Conservation (phyloP, 306 rosid genomes). For the Canavalia ensiformis region DNA sequence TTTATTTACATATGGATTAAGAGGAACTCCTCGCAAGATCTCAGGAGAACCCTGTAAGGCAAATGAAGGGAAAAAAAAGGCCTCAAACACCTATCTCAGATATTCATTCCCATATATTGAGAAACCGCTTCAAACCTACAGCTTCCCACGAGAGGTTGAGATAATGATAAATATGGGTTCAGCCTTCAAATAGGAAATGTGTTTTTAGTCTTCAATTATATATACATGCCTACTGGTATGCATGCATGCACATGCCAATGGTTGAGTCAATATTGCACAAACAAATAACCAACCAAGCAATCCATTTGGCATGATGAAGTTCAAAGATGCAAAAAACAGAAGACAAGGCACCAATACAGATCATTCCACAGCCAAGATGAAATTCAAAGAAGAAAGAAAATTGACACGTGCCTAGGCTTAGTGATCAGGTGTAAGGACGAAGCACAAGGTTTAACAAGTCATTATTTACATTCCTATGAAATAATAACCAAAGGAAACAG, state of each 20-base stretch:
- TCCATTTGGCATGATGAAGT: constrained; percentile 3
- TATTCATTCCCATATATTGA: background rate
- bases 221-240: constrained; percentile 30
- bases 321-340: background rate
- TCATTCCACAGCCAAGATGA: background rate
- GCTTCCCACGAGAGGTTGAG: constrained; percentile 1
- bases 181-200: background rate
- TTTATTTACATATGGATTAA: constrained; percentile 67
- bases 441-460: background rate
- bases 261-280: constrained; percentile 48
- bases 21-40: constrained; percentile 70
- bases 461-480: background rate
- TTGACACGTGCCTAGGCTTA: background rate
- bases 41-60: constrained; percentile 81
- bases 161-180: background rate
- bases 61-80: background rate
- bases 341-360: constrained; percentile 5
- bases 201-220: background rate
- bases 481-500: constrained; percentile 4
- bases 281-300: constrained; percentile 41
- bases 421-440: constrained; percentile 11
- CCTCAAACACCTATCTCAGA: background rate
- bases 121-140: background rate
- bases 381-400: background rate
- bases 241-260: background rate